These are phyloP conservation scores for Solanum corneliomulleri DNA, from an alignment of 257 asterid species.

Conservation along the genomic window DNA sequence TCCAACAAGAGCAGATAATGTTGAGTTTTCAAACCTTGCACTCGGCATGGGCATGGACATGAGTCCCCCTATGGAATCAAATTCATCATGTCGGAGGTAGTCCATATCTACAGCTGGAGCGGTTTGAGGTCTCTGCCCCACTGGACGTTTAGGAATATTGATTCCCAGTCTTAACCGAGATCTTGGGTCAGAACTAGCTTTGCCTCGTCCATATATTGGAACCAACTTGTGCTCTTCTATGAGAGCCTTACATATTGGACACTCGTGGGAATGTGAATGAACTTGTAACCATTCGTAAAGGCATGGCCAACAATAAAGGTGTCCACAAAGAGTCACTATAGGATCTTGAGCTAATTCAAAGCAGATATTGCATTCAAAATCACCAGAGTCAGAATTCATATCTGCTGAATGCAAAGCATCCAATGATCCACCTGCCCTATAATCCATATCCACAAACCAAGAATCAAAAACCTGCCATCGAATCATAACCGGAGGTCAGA, in stretches of 20 bases:
- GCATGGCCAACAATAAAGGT: conserved; percentile 96
- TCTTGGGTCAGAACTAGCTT: conserved; percentile 42
- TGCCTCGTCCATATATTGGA: conserved; percentile 89
- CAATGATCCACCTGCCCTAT: conserved; percentile 17
- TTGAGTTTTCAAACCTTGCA: conserved; percentile 49
- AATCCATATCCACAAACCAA: conserved; percentile 37
- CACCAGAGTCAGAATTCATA: conserved; percentile 26
- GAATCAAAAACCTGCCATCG: conserved; percentile 5
- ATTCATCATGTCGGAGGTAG: conserved; percentile 35
- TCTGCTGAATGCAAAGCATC: conserved; percentile 30
- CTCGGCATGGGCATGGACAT: conserved; percentile 51
- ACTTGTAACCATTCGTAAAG: conserved; percentile 79
- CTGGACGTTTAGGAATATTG: conserved; percentile 53
- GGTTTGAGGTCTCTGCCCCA: conserved; percentile 60
- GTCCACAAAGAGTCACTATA: conserved; percentile 87
- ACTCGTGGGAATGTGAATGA: conserved; percentile 73
- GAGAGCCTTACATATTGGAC: conserved; percentile 85
- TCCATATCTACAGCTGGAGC: conserved; percentile 43
- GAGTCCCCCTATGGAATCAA: conserved; percentile 33
- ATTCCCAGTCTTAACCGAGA: conserved; percentile 27
- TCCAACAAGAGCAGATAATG: conserved; percentile 49
- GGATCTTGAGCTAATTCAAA: conserved; percentile 90
- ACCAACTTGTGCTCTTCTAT: conserved; percentile 64
- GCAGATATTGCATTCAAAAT: conserved; percentile 88
- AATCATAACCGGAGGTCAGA: neutral